A percentile compares a stretch with the other conserved stretches of the same genome.
These are phyloP conservation scores for Didymosphaeria variabile DNA, from an alignment of 2,329 filamentous ascomycete species.

Conservation along the genomic window DNA sequence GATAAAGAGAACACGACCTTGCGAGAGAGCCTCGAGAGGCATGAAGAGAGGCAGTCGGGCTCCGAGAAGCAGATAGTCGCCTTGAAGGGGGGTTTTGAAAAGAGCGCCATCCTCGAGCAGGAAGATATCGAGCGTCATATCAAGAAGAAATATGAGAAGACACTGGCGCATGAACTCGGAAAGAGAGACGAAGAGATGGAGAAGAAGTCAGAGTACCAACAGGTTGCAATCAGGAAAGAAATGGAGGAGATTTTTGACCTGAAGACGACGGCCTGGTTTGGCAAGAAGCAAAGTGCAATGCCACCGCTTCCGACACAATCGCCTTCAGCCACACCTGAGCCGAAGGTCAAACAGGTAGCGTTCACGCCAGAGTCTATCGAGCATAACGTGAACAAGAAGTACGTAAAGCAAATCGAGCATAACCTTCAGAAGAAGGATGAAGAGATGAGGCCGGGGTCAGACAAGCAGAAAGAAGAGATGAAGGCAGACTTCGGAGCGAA, in stretches of 20 bases:
- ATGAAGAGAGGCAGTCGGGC: not conserved
- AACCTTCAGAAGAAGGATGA: not conserved
- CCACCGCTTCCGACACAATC: no score
- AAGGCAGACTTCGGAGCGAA: not conserved
- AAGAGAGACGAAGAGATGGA: not conserved
- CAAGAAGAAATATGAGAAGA: not conserved
- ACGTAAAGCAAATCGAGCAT: not conserved
- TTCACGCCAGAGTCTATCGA: no score
- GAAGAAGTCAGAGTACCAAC: not conserved
- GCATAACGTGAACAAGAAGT: not conserved
- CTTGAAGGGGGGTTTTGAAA: not conserved
- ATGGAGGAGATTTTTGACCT: no score
- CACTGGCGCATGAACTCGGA: not conserved
- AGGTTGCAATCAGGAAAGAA: not conserved
- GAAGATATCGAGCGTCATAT: not conserved
- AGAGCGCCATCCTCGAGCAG: no score
- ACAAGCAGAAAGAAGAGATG: not conserved
- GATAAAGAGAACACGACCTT: not conserved
- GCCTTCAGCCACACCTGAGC: no score
- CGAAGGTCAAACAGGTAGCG: no score
- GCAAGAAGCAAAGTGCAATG: no score
- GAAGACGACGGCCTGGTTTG: no score
- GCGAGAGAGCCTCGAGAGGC: not conserved
- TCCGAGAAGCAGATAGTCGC: not conserved
- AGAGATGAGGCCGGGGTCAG: not conserved